These are phyloP conservation scores for Bimuria novae-zelandiae DNA, from an alignment of 2,329 filamentous ascomycete genomes.

Conservation along the genomic window DNA sequence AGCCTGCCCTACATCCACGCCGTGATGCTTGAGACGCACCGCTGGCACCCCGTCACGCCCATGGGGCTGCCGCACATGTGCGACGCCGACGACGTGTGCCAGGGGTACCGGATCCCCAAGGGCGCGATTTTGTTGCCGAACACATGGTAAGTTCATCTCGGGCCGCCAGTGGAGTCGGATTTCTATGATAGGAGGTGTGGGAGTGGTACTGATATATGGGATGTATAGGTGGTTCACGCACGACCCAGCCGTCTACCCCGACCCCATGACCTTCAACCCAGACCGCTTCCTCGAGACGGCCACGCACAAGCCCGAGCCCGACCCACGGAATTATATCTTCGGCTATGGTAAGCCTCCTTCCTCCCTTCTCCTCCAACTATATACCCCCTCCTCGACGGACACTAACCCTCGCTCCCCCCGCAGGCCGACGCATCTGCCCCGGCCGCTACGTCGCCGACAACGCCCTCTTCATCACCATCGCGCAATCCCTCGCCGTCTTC, in stretches of 20 bases:
- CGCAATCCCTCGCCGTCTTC: constrained; percentile 55
- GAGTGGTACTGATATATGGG: too few species aligned
- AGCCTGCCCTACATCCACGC: constrained; percentile 46
- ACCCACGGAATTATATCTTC: constrained; percentile 44
- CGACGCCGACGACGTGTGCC: constrained; percentile 44
- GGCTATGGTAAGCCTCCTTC: constrained; percentile 49
- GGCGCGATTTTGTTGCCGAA: constrained; percentile 45
- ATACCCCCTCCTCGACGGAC: too few species aligned
- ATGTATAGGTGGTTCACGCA: constrained; percentile 52
- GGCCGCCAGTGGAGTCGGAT: too few species aligned
- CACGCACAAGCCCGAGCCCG: constrained; percentile 43
- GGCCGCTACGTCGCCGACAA: constrained; percentile 50
- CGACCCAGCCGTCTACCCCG: constrained; percentile 45
- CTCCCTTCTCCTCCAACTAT: too few species aligned
- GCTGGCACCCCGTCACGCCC: constrained; percentile 41
- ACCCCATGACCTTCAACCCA: constrained; percentile 51
- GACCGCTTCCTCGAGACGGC: constrained; percentile 48
- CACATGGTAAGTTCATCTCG: constrained; percentile 42
- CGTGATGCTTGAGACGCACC: constrained; percentile 52
- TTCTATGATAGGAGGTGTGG: too few species aligned
- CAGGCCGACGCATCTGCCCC: constrained; percentile 48
- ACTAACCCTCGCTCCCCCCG: too few species aligned
- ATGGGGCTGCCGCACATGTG: constrained; percentile 40
- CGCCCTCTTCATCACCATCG: constrained; percentile 49
- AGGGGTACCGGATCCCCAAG: constrained; percentile 50